Percentiles rank a stretch among this genome's conserved stretches.
Conservation (phyloP, 768 basidiomycete genomes). For the Lactarius psammicola region DNA sequence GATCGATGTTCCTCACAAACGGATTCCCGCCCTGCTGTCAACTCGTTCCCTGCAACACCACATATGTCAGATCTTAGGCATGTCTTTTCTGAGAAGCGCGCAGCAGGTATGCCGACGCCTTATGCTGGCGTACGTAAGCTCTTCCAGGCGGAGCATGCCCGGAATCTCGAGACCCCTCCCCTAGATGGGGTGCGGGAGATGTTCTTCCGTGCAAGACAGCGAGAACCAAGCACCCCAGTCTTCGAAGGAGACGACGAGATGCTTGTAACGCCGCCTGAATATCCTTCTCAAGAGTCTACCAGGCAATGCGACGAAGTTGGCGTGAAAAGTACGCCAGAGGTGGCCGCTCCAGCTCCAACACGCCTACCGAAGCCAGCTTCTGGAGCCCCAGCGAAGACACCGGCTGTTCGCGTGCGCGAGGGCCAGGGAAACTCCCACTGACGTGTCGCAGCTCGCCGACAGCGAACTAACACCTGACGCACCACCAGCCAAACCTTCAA, state of each 20-base stretch:
- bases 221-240: slow-evolving; percentile 30
- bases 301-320: slow-evolving; percentile 14
- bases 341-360: slow-evolving; percentile 10
- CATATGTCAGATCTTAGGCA: slow-evolving; percentile 36
- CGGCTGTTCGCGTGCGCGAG: neutral
- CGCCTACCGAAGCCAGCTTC: slow-evolving; percentile 5
- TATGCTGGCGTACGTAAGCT: slow-evolving; percentile 37
- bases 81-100: slow-evolving; percentile 32
- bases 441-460: slow-evolving; percentile 23
- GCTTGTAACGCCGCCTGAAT: slow-evolving; percentile 35
- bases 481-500: slow-evolving; percentile 5
- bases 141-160: slow-evolving; percentile 31
- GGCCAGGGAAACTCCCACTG: slow-evolving; percentile 17
- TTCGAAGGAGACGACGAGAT: slow-evolving; percentile 36
- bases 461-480: slow-evolving; percentile 21
- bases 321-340: slow-evolving; percentile 17
- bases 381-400: neutral
- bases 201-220: slow-evolving; percentile 31
- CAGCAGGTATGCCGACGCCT: slow-evolving; percentile 30
- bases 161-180: slow-evolving; percentile 35
- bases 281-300: slow-evolving; percentile 23
- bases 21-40: slow-evolving; percentile 14
- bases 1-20: slow-evolving; percentile 5
- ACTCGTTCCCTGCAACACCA: slow-evolving; percentile 32
- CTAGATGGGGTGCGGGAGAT: slow-evolving; percentile 38